Conservation (phyloP, 306 rosid genomes). For the Begonia fuchsioides region DNA sequence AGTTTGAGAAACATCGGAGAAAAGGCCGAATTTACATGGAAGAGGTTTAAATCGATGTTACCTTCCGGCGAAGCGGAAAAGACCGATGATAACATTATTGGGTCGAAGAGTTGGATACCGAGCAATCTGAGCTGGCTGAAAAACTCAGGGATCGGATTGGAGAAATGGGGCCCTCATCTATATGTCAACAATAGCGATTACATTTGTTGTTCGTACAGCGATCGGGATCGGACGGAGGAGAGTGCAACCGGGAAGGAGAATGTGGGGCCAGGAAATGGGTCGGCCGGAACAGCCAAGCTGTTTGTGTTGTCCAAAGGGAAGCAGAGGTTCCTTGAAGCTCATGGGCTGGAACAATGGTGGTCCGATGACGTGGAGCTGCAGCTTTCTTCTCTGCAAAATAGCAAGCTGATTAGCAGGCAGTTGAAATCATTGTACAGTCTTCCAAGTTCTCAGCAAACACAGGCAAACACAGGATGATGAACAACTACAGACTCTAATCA, state of each 20-base stretch:
- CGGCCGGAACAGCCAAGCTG: conserved; percentile 46
- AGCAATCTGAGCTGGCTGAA: conserved; percentile 19
- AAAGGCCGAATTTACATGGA: conserved; percentile 64
- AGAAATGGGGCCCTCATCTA: conserved; percentile 77
- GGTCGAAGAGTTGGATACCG: conserved; percentile 39
- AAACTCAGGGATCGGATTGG: conserved; percentile 25
- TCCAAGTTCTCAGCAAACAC: conserved; percentile 28
- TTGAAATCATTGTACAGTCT: conserved; percentile 51
- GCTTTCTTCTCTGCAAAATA: conserved; percentile 43
- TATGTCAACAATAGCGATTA: conserved; percentile 86
- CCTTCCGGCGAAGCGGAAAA: conserved; percentile 31
- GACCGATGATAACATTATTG: conserved; percentile 5
- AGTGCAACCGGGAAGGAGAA: conserved; percentile 35
- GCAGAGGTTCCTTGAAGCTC: conserved; percentile 88
- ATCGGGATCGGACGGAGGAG: conserved; percentile 28
- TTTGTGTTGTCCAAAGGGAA: conserved; percentile 80
- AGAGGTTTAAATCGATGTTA: conserved; percentile 58
- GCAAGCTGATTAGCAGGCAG: conserved; percentile 77
- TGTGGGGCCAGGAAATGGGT: conserved; percentile 27
- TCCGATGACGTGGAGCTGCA: conserved; percentile 80
- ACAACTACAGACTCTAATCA: conserved; percentile 1
- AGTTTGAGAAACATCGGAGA: conserved; percentile 55
- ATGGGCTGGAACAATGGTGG: conserved; percentile 97
- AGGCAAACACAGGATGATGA: conserved; percentile 10
- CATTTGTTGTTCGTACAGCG: conserved; percentile 71